These are phyloP conservation scores for Cryphonectria carpinicola DNA, from an alignment of 2,329 filamentous ascomycete species.

Conservation along the genomic window DNA sequence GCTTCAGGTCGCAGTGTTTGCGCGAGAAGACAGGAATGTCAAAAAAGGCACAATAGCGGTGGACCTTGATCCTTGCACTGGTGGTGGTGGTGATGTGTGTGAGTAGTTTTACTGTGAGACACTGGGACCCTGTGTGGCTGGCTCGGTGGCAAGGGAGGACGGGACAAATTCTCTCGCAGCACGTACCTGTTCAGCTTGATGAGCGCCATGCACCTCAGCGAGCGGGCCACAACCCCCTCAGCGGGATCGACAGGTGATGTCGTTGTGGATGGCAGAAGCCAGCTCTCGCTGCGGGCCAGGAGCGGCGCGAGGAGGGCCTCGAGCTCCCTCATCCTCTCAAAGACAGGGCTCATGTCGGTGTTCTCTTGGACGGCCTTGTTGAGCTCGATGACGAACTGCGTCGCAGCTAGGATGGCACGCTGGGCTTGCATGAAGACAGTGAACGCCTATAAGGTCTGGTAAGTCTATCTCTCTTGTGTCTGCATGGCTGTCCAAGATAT, in stretches of 20 bases:
- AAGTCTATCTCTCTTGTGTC: background rate
- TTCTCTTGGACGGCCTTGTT: slow-evolving; percentile 46
- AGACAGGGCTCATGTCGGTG: slow-evolving; percentile 45
- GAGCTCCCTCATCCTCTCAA: slow-evolving; percentile 45
- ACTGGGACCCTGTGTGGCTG: background rate
- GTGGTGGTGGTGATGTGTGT: slow-evolving; percentile 8
- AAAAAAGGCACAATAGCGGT: slow-evolving; percentile 56
- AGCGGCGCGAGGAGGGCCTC: slow-evolving; percentile 45
- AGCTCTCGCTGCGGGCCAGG: slow-evolving; percentile 42
- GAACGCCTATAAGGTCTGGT: slow-evolving; percentile 42
- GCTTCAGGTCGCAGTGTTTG: slow-evolving; percentile 53
- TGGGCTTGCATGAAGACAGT: slow-evolving; percentile 50
- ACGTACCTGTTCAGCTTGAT: slow-evolving; percentile 55
- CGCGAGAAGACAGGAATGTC: slow-evolving; percentile 53
- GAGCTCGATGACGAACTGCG: slow-evolving; percentile 53
- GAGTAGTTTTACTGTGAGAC: background rate
- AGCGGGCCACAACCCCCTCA: slow-evolving; percentile 47
- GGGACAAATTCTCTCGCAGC: background rate
- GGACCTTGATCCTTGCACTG: slow-evolving; percentile 55
- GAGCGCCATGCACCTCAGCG: slow-evolving; percentile 50
- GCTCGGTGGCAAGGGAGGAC: background rate
- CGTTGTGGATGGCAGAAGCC: slow-evolving; percentile 39
- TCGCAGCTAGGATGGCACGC: slow-evolving; percentile 51
- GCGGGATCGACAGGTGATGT: slow-evolving; percentile 42
- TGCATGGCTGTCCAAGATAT: background rate